Evolutionary conservation across 176 grass and related monocot genomes (phyloP).

Genomic region (Oropetium thomaeum): DNA sequence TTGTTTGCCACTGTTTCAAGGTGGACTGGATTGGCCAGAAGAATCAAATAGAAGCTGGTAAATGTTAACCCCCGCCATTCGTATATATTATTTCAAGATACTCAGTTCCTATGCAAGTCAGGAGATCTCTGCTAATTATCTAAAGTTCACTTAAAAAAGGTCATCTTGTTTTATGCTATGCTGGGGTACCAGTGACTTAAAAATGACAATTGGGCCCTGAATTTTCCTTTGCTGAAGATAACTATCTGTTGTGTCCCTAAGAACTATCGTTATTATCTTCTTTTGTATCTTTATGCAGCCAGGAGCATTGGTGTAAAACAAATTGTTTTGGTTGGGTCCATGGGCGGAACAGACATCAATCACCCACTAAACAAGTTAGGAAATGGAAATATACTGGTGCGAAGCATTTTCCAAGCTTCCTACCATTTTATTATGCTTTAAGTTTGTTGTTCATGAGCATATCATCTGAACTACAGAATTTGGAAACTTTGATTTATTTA

Average conservation of each 20-base stretch:
- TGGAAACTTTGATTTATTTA: background rate
- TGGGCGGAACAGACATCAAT: conserved; percentile 91
- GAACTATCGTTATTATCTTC: background rate
- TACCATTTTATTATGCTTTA: background rate
- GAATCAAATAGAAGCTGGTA: conserved; percentile 94
- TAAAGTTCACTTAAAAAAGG: background rate
- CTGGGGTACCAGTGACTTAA: background rate
- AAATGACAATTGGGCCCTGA: background rate
- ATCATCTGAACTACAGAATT: background rate
- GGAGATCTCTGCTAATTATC: background rate
- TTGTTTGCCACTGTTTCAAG: conserved; percentile 26
- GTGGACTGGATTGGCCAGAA: conserved; percentile 98
- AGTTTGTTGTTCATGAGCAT: background rate
- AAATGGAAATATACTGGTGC: conserved; percentile 82
- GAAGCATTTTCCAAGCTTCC: background rate
- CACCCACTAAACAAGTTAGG: conserved; percentile 81
- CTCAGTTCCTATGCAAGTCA: background rate
- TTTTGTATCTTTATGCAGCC: conserved; percentile 35
- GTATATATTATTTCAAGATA: background rate
- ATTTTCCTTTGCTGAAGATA: background rate
- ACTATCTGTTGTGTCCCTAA: background rate
- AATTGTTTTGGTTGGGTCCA: conserved; percentile 82
- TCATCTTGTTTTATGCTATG: background rate
- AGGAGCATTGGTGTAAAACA: conserved; percentile 74
- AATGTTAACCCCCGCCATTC: background rate